phyloP scores from a whole-genome alignment of 1,139 yeast species.

The Yamadazyma pseudoaaseri region DNA sequence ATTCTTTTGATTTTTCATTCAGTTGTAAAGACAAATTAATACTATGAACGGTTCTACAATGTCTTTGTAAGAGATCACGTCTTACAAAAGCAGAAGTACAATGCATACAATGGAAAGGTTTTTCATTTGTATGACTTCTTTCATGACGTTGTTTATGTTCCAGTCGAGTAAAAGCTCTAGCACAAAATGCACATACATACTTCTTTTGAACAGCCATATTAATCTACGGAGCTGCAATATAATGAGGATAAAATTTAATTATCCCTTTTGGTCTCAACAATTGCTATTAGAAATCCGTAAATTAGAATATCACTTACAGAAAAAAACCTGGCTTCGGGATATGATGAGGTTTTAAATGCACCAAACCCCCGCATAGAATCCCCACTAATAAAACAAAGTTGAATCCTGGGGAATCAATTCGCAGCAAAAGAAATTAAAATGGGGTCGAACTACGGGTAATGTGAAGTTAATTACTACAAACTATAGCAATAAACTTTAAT shows the following conservation, averaged over 20 bases:
- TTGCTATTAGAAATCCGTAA: constrained; percentile 5
- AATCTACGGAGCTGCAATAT: constrained; percentile 7
- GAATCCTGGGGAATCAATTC: constrained; percentile 4
- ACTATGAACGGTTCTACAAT: constrained; percentile 73
- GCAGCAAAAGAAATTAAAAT: no score
- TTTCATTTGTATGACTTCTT: constrained; percentile 78
- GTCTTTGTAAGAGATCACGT: constrained; percentile 72
- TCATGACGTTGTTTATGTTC: constrained; percentile 85
- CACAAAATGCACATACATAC: constrained; percentile 78
- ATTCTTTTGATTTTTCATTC: background rate
- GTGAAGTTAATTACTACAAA: no score
- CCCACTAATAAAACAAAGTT: constrained; percentile 1
- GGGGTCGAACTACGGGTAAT: no score
- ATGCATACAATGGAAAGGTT: constrained; percentile 73
- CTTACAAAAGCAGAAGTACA: constrained; percentile 76
- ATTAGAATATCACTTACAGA: background rate
- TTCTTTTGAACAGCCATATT: constrained; percentile 51
- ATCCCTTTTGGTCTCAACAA: constrained; percentile 12
- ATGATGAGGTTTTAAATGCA: background rate
- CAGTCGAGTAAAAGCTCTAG: constrained; percentile 75
- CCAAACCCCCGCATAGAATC: constrained; percentile 4
- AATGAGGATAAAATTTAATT: constrained; percentile 4
- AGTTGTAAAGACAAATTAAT: constrained; percentile 15
- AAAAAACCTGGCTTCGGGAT: constrained; percentile 1
- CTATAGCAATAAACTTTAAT: no score